These are phyloP conservation scores for Colletotrichum acutatum DNA, from an alignment of 2,329 filamentous ascomycete genomes.

Conservation along the genomic window DNA sequence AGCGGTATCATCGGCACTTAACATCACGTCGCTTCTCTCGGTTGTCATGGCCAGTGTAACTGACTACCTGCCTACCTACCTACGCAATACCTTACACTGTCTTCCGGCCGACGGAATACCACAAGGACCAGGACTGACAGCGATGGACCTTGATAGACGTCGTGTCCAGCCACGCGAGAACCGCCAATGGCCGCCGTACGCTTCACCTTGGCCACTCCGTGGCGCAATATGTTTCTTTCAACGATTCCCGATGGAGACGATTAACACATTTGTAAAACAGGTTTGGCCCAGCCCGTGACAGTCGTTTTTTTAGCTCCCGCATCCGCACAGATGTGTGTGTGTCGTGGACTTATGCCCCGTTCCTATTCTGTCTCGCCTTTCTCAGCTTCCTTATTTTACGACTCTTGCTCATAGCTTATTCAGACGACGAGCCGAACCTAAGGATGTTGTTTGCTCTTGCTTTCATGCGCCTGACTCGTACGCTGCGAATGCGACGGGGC, in stretches of 20 bases:
- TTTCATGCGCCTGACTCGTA: constrained; percentile 23
- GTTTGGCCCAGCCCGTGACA: not conserved
- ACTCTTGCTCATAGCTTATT: constrained; percentile 16
- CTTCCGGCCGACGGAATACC: constrained; percentile 3
- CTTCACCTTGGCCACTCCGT: not conserved
- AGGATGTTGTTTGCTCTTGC: not conserved
- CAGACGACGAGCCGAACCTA: constrained; percentile 18
- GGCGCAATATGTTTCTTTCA: not conserved
- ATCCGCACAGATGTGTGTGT: constrained; percentile 21
- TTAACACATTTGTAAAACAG: constrained; percentile 11
- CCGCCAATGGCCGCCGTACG: not conserved
- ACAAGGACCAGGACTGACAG: constrained; percentile 9
- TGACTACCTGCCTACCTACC: not conserved
- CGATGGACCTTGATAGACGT: constrained; percentile 16
- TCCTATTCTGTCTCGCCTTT: not conserved
- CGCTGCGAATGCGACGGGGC: constrained; percentile 1
- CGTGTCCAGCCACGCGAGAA: not conserved
- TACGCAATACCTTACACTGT: not conserved
- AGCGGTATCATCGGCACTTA: constrained; percentile 11
- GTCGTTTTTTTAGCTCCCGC: constrained; percentile 17
- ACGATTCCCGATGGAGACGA: not conserved
- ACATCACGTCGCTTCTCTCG: not conserved
- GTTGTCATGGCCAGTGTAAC: constrained; percentile 7
- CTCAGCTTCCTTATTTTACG: not conserved
- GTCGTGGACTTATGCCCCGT: constrained; percentile 2